A percentile compares a stretch with the other conserved stretches of the same genome.
Conservation (phyloP, 148 eudicot species). For the Arbutus unedo region DNA sequence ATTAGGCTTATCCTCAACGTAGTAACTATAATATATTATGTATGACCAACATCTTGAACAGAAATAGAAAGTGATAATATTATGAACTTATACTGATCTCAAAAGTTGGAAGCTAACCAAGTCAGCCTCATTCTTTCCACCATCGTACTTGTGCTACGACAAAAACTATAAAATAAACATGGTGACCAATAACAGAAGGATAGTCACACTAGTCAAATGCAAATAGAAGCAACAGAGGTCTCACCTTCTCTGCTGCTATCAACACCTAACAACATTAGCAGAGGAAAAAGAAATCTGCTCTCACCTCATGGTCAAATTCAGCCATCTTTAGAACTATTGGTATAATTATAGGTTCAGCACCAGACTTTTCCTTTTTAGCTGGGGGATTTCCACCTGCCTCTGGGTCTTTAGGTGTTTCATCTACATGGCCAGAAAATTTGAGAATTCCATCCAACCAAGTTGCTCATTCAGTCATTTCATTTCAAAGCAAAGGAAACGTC, state of each 20-base stretch:
- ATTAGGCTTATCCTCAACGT: background rate
- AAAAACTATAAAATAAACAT: background rate
- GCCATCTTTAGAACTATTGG: conserved; percentile 96
- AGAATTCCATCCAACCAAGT: conserved; percentile 6
- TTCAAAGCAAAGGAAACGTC: background rate
- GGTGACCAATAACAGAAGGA: background rate
- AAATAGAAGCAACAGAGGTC: background rate
- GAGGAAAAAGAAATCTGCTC: conserved; percentile 13
- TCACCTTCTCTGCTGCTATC: conserved; percentile 4
- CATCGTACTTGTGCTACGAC: background rate
- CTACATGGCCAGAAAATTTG: conserved; percentile 41
- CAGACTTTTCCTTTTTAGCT: conserved; percentile 58
- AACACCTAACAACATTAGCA: background rate
- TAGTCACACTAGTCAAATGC: background rate
- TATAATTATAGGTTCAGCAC: conserved; percentile 79
- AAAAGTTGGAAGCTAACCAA: conserved; percentile 7
- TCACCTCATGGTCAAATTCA: conserved; percentile 94
- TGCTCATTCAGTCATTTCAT: background rate
- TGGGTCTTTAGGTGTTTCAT: conserved; percentile 40
- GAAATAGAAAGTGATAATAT: background rate
- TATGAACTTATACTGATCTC: background rate
- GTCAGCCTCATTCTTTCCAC: background rate
- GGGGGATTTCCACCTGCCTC: conserved; percentile 35
- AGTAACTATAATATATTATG: background rate
- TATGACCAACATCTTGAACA: background rate